Evolutionary conservation across 1,139 yeast species (phyloP).

Genomic region (Taphrina populina): DNA sequence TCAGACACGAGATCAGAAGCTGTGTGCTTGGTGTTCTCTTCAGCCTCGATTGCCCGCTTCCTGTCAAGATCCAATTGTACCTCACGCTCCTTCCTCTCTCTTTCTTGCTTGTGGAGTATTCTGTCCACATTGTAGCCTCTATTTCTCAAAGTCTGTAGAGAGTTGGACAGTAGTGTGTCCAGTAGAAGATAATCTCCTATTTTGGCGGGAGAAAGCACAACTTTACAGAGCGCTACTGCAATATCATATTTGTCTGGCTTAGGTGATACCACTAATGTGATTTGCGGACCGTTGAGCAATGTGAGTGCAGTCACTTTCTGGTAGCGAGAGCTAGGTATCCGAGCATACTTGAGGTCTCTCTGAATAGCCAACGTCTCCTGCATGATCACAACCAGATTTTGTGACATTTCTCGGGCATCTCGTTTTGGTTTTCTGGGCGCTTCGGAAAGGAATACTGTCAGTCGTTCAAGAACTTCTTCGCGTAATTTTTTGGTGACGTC

Average conservation of each 20-base stretch:
- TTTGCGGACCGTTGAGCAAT: slow-evolving; percentile 29
- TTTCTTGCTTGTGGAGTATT: slow-evolving; percentile 42
- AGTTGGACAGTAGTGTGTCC: slow-evolving; percentile 46
- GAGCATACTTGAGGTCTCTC: slow-evolving; percentile 23
- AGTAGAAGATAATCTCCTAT: slow-evolving; percentile 48
- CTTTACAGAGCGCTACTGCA: slow-evolving; percentile 45
- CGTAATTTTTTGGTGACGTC: slow-evolving; percentile 36
- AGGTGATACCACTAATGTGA: slow-evolving; percentile 35
- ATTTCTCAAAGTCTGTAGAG: slow-evolving; percentile 43
- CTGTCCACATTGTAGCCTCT: slow-evolving; percentile 49
- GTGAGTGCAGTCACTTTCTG: slow-evolving; percentile 36
- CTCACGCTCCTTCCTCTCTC: slow-evolving; percentile 37
- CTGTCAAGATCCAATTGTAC: slow-evolving; percentile 31
- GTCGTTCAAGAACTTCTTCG: slow-evolving; percentile 43
- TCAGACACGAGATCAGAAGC: too few species aligned
- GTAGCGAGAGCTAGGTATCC: slow-evolving; percentile 30
- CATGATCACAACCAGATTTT: slow-evolving; percentile 11
- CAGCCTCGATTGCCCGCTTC: slow-evolving; percentile 28
- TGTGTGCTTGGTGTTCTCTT: slow-evolving; percentile 31
- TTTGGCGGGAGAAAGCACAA: slow-evolving; percentile 43
- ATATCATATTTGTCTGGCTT: slow-evolving; percentile 48
- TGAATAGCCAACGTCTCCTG: slow-evolving; percentile 27
- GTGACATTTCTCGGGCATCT: slow-evolving; percentile 8
- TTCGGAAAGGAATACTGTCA: slow-evolving; percentile 44
- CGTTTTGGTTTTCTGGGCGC: slow-evolving; percentile 7